Percentiles rank a stretch among this genome's conserved stretches.
Conservation (phyloP, 345 rosid genomes). For the Heritiera fomes region DNA sequence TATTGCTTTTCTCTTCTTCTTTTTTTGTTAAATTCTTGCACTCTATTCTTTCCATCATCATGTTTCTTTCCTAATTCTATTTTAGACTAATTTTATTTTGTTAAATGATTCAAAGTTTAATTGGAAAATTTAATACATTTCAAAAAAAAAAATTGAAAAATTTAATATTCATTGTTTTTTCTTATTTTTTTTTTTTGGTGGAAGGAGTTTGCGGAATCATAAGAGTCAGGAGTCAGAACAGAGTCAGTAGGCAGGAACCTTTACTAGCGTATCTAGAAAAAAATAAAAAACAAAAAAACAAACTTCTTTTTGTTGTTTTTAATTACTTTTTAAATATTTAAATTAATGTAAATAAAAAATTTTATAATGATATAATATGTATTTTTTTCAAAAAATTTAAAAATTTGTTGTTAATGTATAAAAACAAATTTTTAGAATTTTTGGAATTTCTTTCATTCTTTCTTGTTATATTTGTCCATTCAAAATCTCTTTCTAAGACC, state of each 20-base stretch:
- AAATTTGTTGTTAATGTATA: too few species aligned
- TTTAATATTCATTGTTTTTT: neutral
- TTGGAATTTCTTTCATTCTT: neutral
- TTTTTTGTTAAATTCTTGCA: neutral
- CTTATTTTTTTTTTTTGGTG: neutral
- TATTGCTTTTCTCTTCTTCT: neutral
- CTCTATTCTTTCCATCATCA: neutral
- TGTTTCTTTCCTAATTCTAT: conserved; percentile 9
- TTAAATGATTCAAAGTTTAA: neutral
- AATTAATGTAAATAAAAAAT: too few species aligned
- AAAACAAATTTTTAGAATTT: too few species aligned
- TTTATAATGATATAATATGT: too few species aligned
- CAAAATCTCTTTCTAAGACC: neutral
- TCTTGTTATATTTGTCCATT: neutral
- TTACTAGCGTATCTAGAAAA: too few species aligned
- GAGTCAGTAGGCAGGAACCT: too few species aligned
- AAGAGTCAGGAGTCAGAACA: too few species aligned
- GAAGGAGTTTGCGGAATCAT: neutral
- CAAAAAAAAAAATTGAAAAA: neutral
- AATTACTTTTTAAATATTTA: too few species aligned
- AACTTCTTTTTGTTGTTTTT: too few species aligned
- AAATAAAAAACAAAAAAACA: too few species aligned
- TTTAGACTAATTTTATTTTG: neutral
- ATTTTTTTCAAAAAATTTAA: too few species aligned
- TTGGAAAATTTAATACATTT: neutral